These are phyloP conservation scores for Marsdenia floribunda DNA, from an alignment of 257 asterid species.

Conservation along the genomic window DNA sequence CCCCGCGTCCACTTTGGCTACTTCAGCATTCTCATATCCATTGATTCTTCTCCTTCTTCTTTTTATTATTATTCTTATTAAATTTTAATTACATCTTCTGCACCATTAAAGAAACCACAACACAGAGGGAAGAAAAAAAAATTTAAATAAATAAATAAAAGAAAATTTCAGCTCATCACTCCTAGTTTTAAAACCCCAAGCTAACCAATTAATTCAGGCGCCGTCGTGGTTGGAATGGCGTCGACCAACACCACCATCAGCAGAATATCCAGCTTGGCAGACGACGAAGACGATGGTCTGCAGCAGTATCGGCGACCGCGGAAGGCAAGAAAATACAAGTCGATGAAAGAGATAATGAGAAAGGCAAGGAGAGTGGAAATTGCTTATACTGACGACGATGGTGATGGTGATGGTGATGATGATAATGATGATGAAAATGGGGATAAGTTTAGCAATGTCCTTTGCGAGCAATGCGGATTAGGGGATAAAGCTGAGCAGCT, in stretches of 20 bases:
- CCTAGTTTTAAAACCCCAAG: conserved; percentile 28
- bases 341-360: conserved; percentile 54
- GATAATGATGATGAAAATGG: conserved; percentile 2
- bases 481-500: conserved; percentile 62
- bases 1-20: not conserved
- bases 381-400: conserved; percentile 14
- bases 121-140: too few relatives aligned
- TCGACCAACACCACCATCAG: not conserved
- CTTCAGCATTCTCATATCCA: not conserved
- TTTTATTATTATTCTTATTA: not conserved
- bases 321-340: conserved; percentile 6
- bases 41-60: too few relatives aligned
- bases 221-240: conserved; percentile 12
- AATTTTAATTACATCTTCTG: not conserved
- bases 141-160: not conserved
- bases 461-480: conserved; percentile 70
- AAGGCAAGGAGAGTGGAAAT: conserved; percentile 38
- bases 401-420: conserved; percentile 15
- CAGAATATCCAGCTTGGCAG: not conserved
- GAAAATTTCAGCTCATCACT: conserved; percentile 14
- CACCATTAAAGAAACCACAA: not conserved
- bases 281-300: conserved; percentile 22
- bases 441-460: conserved; percentile 27
- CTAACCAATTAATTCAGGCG: conserved; percentile 22
- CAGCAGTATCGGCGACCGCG: conserved; percentile 16